These are phyloP conservation scores for Xenosphaeropsis pyriputrescens DNA, from an alignment of 2,329 filamentous ascomycete species.

Conservation along the genomic window DNA sequence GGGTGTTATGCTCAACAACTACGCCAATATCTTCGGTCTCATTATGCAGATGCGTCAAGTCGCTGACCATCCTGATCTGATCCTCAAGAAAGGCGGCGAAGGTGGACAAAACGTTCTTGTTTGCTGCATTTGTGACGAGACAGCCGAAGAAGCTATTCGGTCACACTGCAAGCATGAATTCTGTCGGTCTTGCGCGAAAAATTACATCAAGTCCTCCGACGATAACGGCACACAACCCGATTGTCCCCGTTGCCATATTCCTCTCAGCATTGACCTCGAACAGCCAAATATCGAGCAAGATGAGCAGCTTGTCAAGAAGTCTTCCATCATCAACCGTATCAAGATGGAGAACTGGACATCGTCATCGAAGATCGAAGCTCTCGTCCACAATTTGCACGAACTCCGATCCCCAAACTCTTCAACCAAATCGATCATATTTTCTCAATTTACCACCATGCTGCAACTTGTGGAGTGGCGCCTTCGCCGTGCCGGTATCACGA, in stretches of 20 bases:
- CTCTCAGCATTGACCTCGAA: conserved; percentile 80
- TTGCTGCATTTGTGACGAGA: conserved; percentile 92
- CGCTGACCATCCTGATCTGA: conserved; percentile 87
- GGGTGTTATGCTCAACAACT: conserved; percentile 91
- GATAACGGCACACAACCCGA: conserved; percentile 32
- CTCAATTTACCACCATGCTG: conserved; percentile 85
- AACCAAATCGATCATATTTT: conserved; percentile 95
- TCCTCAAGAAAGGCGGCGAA: conserved; percentile 74
- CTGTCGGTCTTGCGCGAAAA: conserved; percentile 67
- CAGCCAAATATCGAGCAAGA: conserved; percentile 94
- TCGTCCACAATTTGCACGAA: conserved; percentile 87
- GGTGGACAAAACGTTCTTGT: conserved; percentile 83
- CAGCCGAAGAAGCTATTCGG: conserved; percentile 85
- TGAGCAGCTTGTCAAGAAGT: conserved; percentile 76
- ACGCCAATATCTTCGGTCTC: conserved; percentile 95
- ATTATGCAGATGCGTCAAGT: conserved; percentile 99
- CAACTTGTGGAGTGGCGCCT: conserved; percentile 96
- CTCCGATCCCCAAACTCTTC: conserved; percentile 85
- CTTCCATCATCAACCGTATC: conserved; percentile 95
- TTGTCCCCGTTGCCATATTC: conserved; percentile 86
- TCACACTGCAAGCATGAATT: conserved; percentile 91
- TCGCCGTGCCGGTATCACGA: conserved; percentile 91
- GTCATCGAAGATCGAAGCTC: conserved; percentile 92
- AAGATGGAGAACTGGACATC: conserved; percentile 99
- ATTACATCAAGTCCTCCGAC: conserved; percentile 67